These are phyloP conservation scores for Oidiodendron maius DNA, from an alignment of 495 filamentous ascomycete species.

Conservation along the genomic window DNA sequence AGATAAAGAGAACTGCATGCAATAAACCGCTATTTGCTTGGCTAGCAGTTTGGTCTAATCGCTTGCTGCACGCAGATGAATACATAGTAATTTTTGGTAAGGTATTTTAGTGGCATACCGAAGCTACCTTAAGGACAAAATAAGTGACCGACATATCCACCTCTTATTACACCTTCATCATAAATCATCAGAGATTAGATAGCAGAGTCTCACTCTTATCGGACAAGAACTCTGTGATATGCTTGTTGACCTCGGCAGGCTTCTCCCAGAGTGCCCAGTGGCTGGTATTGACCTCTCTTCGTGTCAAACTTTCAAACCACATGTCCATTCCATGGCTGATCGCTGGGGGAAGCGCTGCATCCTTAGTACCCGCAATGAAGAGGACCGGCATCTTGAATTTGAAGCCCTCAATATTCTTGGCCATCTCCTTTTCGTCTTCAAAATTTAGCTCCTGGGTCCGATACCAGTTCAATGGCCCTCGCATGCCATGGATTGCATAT, in stretches of 20 bases:
- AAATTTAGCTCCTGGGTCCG: constrained; percentile 63
- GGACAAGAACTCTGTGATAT: constrained; percentile 21
- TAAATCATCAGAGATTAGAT: background rate
- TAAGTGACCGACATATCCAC: too few species aligned
- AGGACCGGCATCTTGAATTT: constrained; percentile 63
- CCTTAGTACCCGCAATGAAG: constrained; percentile 66
- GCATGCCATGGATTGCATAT: constrained; percentile 64
- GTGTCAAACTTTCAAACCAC: constrained; percentile 49
- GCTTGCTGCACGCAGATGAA: too few species aligned
- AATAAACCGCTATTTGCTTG: too few species aligned
- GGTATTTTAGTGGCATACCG: too few species aligned
- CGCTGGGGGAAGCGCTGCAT: constrained; percentile 58
- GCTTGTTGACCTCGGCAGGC: constrained; percentile 49
- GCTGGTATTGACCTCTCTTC: constrained; percentile 48
- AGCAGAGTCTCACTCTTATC: background rate
- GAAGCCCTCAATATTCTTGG: constrained; percentile 15
- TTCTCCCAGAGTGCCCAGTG: constrained; percentile 71
- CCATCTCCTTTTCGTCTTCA: constrained; percentile 59
- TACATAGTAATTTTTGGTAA: too few species aligned
- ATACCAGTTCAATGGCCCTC: constrained; percentile 85
- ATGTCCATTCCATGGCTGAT: constrained; percentile 64
- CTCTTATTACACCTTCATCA: too few species aligned
- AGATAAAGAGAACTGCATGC: too few species aligned
- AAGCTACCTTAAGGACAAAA: too few species aligned
- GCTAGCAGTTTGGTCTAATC: too few species aligned